These are phyloP conservation scores for Ophiosphaerella herpotricha DNA, from an alignment of 2,329 filamentous ascomycete genomes.

Conservation along the genomic window DNA sequence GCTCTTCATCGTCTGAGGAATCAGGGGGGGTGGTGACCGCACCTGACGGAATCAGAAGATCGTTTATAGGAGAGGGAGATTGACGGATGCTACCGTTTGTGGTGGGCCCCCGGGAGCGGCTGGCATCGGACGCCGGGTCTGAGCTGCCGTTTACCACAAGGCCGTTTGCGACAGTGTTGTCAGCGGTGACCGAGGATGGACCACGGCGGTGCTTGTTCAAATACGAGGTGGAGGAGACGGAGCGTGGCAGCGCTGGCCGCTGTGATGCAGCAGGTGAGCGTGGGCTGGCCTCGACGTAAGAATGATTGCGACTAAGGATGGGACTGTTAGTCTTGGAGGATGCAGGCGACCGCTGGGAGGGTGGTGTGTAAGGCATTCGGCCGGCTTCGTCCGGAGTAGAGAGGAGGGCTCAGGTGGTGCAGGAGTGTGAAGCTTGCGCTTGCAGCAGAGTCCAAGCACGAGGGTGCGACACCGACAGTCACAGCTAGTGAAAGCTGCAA, in stretches of 20 bases:
- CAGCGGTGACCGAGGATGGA: constrained; percentile 51
- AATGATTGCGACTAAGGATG: constrained; percentile 55
- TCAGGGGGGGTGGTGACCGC: constrained; percentile 92
- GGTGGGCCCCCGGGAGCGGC: constrained; percentile 32
- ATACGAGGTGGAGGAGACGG: constrained; percentile 64
- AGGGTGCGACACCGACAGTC: constrained; percentile 16
- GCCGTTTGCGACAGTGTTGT: constrained; percentile 39
- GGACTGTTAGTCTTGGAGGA: constrained; percentile 60
- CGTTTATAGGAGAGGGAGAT: constrained; percentile 80
- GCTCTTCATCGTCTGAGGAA: constrained; percentile 88
- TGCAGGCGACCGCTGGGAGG: constrained; percentile 66
- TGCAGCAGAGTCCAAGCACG: constrained; percentile 4
- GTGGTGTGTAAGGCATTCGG: constrained; percentile 88
- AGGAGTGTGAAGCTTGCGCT: constrained; percentile 29
- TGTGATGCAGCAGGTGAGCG: constrained; percentile 40
- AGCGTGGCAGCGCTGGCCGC: constrained; percentile 58
- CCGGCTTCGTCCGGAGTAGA: constrained; percentile 40
- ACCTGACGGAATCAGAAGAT: constrained; percentile 77
- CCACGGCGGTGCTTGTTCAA: constrained; percentile 65
- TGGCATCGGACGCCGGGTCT: constrained; percentile 24
- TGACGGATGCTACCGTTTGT: constrained; percentile 71
- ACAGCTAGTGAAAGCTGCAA: constrained; percentile 41
- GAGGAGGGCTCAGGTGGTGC: constrained; percentile 36
- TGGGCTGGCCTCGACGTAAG: constrained; percentile 50
- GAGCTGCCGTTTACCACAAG: constrained; percentile 26